Conservation (phyloP, 106 monocot species). For the Alisma plantagoaquatica region DNA sequence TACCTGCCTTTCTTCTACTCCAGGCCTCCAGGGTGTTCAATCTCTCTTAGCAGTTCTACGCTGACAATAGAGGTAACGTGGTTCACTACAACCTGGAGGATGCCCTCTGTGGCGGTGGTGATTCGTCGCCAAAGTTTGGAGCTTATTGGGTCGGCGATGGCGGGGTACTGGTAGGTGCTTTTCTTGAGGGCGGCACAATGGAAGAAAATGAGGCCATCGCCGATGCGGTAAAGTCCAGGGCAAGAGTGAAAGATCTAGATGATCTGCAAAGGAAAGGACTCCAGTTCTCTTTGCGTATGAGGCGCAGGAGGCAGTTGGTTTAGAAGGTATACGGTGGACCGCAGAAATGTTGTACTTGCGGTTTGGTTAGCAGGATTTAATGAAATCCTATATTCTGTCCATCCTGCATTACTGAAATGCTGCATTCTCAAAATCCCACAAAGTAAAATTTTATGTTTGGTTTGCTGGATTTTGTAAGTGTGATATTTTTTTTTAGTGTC, state of each 20-base stretch:
- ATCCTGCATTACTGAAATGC: too few relatives aligned
- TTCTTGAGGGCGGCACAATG: conserved; percentile 69
- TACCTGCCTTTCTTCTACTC: conserved; percentile 97
- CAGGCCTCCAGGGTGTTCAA: conserved; percentile 91
- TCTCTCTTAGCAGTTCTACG: conserved; percentile 94
- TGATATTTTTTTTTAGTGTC: too few relatives aligned
- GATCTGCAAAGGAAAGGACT: conserved; percentile 58
- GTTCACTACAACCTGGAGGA: too few relatives aligned
- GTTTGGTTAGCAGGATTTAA: too few relatives aligned
- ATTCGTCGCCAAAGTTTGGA: conserved; percentile 45
- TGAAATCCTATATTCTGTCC: too few relatives aligned
- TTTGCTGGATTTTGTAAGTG: too few relatives aligned
- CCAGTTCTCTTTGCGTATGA: conserved; percentile 52
- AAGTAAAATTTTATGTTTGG: too few relatives aligned
- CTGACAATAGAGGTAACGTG: too few relatives aligned
- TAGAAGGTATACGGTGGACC: conserved; percentile 10
- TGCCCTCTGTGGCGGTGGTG: conserved; percentile 69
- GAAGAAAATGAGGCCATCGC: conserved; percentile 87
- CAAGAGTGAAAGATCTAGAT: conserved; percentile 16
- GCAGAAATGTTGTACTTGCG: conserved; percentile 12
- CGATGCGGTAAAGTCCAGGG: conserved; percentile 37
- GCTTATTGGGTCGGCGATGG: conserved; percentile 83
- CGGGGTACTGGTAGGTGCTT: conserved; percentile 54
- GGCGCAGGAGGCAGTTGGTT: too few relatives aligned
- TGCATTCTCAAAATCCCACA: too few relatives aligned